Percentiles rank a stretch among this genome's conserved stretches.
Conservation (phyloP, 371 early-diverging fungal genomes). For the Mortierella sp. region DNA sequence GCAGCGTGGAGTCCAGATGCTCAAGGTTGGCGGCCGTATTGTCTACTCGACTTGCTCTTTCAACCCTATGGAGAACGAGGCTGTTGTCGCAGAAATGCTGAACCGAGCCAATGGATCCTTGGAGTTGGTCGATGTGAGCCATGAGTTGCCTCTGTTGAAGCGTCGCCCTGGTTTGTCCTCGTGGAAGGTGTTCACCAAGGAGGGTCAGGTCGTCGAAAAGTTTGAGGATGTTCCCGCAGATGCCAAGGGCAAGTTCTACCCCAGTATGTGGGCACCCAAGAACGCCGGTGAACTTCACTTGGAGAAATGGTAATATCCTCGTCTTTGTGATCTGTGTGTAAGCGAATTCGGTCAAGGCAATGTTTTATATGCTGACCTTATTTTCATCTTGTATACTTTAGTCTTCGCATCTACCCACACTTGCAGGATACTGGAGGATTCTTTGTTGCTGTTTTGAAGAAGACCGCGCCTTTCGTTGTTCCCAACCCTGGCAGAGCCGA, state of each 20-base stretch:
- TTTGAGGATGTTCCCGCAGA: constrained; percentile 70
- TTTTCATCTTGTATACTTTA: constrained; percentile 36
- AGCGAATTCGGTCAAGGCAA: not conserved
- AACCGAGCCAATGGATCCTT: constrained; percentile 76
- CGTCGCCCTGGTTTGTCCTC: constrained; percentile 82
- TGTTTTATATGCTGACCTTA: not conserved
- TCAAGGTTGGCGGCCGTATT: constrained; percentile 93
- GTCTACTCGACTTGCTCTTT: constrained; percentile 99
- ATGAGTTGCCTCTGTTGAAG: constrained; percentile 79
- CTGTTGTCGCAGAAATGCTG: constrained; percentile 91
- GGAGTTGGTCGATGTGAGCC: constrained; percentile 86
- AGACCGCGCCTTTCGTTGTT: constrained; percentile 75
- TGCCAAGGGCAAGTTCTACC: constrained; percentile 63
- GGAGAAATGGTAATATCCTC: constrained; percentile 76
- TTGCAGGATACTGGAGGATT: constrained; percentile 99
- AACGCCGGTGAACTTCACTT: constrained; percentile 78
- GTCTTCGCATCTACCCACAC: constrained; percentile 95
- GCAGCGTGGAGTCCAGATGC: constrained; percentile 88
- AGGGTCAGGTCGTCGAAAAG: constrained; percentile 64
- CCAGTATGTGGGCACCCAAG: constrained; percentile 82
- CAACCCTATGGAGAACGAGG: constrained; percentile 98
- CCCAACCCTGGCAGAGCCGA: constrained; percentile 61
- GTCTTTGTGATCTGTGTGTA: not conserved
- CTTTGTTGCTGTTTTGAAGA: constrained; percentile 98
- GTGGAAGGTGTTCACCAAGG: constrained; percentile 85